Percentiles rank a stretch among this genome's conserved stretches.
Conservation (phyloP, 78 protist genomes). For the Dictyostelium intermedium region DNA sequence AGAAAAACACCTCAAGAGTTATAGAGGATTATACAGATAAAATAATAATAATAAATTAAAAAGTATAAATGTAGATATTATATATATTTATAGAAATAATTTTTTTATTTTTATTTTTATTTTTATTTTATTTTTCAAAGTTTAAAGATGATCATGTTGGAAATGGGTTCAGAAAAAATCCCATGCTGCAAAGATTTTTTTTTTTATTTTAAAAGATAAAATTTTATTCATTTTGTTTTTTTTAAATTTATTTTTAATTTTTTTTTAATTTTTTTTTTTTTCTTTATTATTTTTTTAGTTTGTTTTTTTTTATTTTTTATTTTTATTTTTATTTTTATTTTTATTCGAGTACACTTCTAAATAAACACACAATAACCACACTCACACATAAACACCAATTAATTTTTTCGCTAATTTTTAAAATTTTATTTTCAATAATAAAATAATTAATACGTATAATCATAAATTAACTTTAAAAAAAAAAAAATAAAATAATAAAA, state of each 20-base stretch:
- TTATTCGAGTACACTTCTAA: not conserved
- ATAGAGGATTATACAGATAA: too few relatives aligned
- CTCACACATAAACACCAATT: not conserved
- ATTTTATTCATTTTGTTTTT: not conserved
- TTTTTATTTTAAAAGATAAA: too few relatives aligned
- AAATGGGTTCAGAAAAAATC: not conserved
- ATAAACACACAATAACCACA: not conserved
- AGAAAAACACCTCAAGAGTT: too few relatives aligned
- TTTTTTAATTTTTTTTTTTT: not conserved
- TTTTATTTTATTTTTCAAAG: not conserved
- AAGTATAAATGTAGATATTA: too few relatives aligned
- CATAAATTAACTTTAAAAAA: not conserved
- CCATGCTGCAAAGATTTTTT: not conserved
- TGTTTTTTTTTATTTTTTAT: not conserved
- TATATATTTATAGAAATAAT: too few relatives aligned
- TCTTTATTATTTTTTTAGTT: not conserved
- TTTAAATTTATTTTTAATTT: not conserved
- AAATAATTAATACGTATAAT: not conserved
- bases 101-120: too few relatives aligned
- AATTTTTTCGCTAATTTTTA: not conserved
- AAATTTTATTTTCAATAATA: not conserved
- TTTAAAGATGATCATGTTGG: not conserved
- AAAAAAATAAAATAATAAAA: not conserved
- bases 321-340: not conserved
- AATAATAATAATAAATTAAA: too few relatives aligned